Conservation (phyloP, 2,329 filamentous ascomycete species). For the Trichoderma gracile region DNA sequence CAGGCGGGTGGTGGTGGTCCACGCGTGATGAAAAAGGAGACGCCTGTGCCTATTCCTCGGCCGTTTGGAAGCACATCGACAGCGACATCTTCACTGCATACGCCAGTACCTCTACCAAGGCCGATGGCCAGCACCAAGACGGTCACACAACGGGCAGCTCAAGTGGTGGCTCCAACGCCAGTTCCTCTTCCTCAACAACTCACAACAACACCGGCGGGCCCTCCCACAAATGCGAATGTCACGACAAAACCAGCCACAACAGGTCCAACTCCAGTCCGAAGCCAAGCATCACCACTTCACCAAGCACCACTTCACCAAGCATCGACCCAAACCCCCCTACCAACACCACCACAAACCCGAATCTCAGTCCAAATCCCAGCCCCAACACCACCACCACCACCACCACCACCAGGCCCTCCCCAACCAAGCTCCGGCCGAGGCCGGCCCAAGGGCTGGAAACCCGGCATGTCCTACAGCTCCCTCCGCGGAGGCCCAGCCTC, state of each 20-base stretch:
- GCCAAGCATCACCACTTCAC: background rate
- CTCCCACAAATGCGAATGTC: background rate
- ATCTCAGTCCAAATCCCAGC: background rate
- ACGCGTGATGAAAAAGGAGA: slow-evolving; percentile 26
- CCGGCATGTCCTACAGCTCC: slow-evolving; percentile 36
- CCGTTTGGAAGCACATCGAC: background rate
- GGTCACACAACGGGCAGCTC: background rate
- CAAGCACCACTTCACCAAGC: background rate
- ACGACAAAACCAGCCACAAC: background rate
- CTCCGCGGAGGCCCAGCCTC: slow-evolving; percentile 28
- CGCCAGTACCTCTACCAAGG: slow-evolving; percentile 24
- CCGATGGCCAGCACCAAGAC: background rate
- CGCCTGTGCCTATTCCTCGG: slow-evolving; percentile 25
- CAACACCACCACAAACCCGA: background rate
- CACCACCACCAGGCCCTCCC: background rate
- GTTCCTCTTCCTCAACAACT: slow-evolving; percentile 3
- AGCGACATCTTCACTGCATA: background rate
- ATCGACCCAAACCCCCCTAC: slow-evolving; percentile 37
- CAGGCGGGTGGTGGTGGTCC: slow-evolving; percentile 26
- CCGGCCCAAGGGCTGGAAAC: slow-evolving; percentile 50
- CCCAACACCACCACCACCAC: background rate
- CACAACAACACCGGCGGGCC: background rate
- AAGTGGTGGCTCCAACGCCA: background rate
- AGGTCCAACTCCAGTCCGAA: background rate
- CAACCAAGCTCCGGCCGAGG: slow-evolving; percentile 36